Percentiles rank a stretch among this genome's conserved stretches.
Evolutionary conservation across 768 basidiomycete genomes (phyloP).

Genomic region (Lactifluus hygrophoroides): DNA sequence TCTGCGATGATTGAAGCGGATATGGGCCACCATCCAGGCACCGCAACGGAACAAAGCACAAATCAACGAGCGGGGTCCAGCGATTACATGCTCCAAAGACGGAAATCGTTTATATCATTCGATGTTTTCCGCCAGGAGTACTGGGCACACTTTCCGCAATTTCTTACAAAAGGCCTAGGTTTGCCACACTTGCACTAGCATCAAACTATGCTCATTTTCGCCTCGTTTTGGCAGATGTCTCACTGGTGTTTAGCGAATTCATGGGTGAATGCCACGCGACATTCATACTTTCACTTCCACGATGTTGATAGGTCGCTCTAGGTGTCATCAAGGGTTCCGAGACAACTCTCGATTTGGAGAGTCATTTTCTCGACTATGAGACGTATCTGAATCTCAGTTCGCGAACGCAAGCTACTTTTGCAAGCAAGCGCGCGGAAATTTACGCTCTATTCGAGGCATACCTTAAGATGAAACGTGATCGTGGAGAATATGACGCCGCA

Average conservation of each 20-base stretch:
- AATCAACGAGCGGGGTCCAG: background rate
- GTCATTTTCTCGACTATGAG: conserved; percentile 9
- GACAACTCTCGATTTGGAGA: conserved; percentile 28
- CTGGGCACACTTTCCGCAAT: conserved; percentile 55
- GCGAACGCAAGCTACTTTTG: conserved; percentile 47
- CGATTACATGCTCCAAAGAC: conserved; percentile 14
- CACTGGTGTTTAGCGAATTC: conserved; percentile 57
- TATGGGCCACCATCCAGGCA: conserved; percentile 17
- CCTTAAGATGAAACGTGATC: conserved; percentile 35
- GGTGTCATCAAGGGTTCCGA: conserved; percentile 68
- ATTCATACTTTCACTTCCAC: too few relatives aligned
- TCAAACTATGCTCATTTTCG: background rate
- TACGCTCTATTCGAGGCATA: conserved; percentile 43
- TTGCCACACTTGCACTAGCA: background rate
- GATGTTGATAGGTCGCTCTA: background rate
- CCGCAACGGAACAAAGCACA: background rate
- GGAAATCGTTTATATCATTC: conserved; percentile 33
- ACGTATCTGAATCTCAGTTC: conserved; percentile 32
- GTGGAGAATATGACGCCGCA: conserved; percentile 46
- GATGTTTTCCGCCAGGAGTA: conserved; percentile 41
- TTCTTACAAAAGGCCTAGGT: conserved; percentile 50
- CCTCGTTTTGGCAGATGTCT: conserved; percentile 40
- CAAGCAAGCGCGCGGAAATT: conserved; percentile 44
- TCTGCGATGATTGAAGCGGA: conserved; percentile 45
- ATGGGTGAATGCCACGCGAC: conserved; percentile 35